Evolutionary conservation across 345 rosid species (phyloP), one percentile per base, ranked within the genome.

Genomic region (Citrus reticulata): DNA sequence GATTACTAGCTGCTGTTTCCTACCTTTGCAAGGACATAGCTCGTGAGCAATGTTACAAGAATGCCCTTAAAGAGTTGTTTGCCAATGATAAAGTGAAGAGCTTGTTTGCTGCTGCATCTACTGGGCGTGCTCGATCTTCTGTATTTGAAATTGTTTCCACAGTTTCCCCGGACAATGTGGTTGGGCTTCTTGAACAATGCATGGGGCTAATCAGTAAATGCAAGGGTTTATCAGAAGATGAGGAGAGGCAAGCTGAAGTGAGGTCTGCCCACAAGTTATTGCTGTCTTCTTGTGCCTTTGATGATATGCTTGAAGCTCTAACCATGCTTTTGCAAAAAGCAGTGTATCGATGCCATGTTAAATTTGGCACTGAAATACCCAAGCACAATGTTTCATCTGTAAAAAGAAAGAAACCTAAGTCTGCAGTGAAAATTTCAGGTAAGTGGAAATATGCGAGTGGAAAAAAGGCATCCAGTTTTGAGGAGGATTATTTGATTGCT

Each of bases 191-290:
- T 74, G 91, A 90, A 82, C 85, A 91, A 84, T 92, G 97, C 80
- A 90, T 90, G 88, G 27, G 17, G 40, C 37, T 89, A 68, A 84
- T 91, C 71, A 81, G 76, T 20, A 85, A 87, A 63, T 91, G 99
- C 78, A 77, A 84, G 81, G 93, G 89, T 72, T 83, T 90, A 78
- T 81, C 86, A 17, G 82, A 83, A 61, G 84, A 91, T 86, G 80
- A 80, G 63, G 92, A 91, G 76, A 76, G 86, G 80, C 97, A 94
- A 84, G 85, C 82, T 27, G 90, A 94, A 88, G 85, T 94, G 77
- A 90, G 91, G 79, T 88, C 94, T 82, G 92, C 96, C 60, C 95
- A 89, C 85, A 94, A 86, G 85, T 82, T 96, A 72, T 84, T 96
- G 81, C 67, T 89, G 68, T 88, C 90, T 65, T 86, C 88, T 86